Base-by-base conservation (phyloP, 2,329 filamentous ascomycete species). In the Eutypella sp. region DNA sequence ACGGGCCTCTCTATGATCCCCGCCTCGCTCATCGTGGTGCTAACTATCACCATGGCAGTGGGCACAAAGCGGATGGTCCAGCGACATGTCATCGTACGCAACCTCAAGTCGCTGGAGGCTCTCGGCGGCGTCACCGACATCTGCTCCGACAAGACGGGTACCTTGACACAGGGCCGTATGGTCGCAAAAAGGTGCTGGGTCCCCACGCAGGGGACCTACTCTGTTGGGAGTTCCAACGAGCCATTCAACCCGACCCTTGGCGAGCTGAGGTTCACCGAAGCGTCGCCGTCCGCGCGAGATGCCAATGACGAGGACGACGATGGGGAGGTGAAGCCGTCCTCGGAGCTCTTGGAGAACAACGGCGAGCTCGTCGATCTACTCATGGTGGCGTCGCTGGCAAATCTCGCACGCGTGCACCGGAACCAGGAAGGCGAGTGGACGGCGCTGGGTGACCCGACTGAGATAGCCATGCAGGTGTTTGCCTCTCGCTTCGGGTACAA, bases 381-480 rank as follows among this genome's bases (percentile, higher is more conserved):
- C 25, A 69, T 75, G 34, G 76, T 83, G 20, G 78, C 80, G 3
- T 76, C 80, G 0, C 71, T 85, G 41, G 73, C 73, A 40, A 79
- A 79, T 53, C 63, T 79, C 13, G 76, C 76, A 3, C 72, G 69
- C 3, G 68, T 82, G 4, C 68, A 68, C 39, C 57, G 65, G 40
- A 65, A 69, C n/a, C n/a, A n/a, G 39, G 65, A 68, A 2, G 66
- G 67, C 1, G 65, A 70, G 31, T 85, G 81, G 82, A 69, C 74
- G 41, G 78, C 79, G 34, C 74, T 78, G 42, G 82, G 81, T 34
- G 80, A 85, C 55, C 81, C 81, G 0, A 87, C 84, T 1, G 84
- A 87, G 56, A 85, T 87, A 45, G 84, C 84, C 5, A 83, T 88
- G 24, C 82, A 87, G 56, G 84, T 87, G 1, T 84, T 87, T 53